Evolutionary conservation across 2,329 filamentous ascomycete genomes (phyloP), one percentile per base, ranked within the genome.

Genomic region (Fusarium compactum): DNA sequence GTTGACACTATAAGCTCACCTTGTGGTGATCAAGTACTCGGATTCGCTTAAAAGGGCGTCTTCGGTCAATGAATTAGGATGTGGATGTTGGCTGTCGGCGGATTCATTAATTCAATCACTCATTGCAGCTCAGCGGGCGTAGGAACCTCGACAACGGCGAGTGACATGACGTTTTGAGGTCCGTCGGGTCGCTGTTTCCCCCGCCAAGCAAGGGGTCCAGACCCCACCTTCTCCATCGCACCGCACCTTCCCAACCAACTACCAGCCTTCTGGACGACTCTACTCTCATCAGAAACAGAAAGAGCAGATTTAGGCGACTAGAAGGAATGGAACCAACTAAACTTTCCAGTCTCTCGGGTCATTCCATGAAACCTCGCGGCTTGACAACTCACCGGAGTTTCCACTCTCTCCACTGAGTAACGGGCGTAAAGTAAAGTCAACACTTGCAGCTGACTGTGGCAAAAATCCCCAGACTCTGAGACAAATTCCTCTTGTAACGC

Each of bases 61-160:
- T 51, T 56, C 58, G 59, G 69, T 70, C 65, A 67, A 67, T 63
- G 65, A 64, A 62, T 65, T 15, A 14, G 32, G 30, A 51, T 18
- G 48, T n/a, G 30, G 48, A 24, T 51, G 47, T 51, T 34, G 32
- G 50, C 25, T 22, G 32, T 43, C 43, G 34, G 34, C 34, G 50
- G 50, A 38, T 53, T 53, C 24, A 53, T 25, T 20, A 53, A 53
- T 43, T 43, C 50, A n/a, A 18, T 27, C 34, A 43, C 34, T 43
- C 34, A 29, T 38, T 74, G 72, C 72, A 74, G 69, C 58, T 67
- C 59, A 74, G 72, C 72, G 72, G 72, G 72, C 72, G 72, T 73
- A 65, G 54, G 24, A 53, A 43, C 34, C 18, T 29, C 18, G 16
- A 41, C 22, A 38, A 46, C 58, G 54, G 55, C 58, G 58, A 72